These are phyloP conservation scores for Saccharomycopsis phalli DNA, from an alignment of 1,139 yeast genomes.

Conservation along the genomic window DNA sequence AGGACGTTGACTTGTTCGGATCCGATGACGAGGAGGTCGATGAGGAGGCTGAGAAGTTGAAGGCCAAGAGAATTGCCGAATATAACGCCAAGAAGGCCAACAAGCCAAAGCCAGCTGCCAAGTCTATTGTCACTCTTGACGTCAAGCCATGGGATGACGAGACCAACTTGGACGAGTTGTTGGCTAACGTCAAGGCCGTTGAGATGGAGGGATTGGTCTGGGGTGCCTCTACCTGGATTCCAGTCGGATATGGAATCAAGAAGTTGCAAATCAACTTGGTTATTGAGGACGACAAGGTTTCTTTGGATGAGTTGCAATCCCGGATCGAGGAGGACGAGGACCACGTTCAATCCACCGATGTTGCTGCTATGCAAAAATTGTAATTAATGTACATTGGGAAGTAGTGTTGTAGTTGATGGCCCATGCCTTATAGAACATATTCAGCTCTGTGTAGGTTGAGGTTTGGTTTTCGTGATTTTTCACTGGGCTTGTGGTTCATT, in stretches of 20 bases:
- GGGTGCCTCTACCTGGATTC: constrained; percentile 97
- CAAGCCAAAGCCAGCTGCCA: constrained; percentile 98
- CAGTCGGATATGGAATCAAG: constrained; percentile 99
- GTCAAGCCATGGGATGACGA: constrained; percentile 99
- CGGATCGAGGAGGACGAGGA: constrained; percentile 92
- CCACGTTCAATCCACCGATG: constrained; percentile 96
- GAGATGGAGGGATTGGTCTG: constrained; percentile 89
- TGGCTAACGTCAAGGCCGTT: constrained; percentile 76
- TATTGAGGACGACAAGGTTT: constrained; percentile 93
- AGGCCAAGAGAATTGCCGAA: constrained; percentile 95
- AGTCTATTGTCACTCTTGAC: constrained; percentile 91
- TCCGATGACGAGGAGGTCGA: constrained; percentile 92
- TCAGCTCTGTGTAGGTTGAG: too few relatives aligned
- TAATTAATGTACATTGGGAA: constrained; percentile 47
- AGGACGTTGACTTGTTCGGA: constrained; percentile 79
- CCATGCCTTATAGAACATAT: too few relatives aligned
- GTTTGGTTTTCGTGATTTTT: too few relatives aligned
- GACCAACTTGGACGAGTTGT: constrained; percentile 84
- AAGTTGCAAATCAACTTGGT: constrained; percentile 98
- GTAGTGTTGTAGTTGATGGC: too few relatives aligned
- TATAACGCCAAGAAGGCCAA: constrained; percentile 95
- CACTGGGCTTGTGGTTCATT: not conserved
- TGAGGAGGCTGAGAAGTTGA: constrained; percentile 92
- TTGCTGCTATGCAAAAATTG: constrained; percentile 97
- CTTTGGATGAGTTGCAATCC: constrained; percentile 82